Evolutionary conservation across 2,329 filamentous ascomycete genomes (phyloP), one percentile per base, ranked within the genome.

Genomic region (Talaromyces sp.): DNA sequence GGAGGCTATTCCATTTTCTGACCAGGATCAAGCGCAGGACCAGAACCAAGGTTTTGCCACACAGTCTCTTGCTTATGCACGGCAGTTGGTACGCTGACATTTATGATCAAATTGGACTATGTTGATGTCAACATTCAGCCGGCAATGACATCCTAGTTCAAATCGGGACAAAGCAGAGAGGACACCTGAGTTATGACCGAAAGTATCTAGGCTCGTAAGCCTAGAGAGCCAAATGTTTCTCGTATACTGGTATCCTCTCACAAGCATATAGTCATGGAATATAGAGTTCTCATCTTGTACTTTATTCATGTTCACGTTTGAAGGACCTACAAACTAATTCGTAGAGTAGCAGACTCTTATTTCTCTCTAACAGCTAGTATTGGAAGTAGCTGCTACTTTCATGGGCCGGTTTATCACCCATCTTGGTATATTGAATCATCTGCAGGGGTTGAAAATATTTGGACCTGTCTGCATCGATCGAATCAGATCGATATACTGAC

Each of bases 1-100:
- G 48, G 28, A 54, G 31, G 50, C 50, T 54, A 54, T 37, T 35
- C 50, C 50, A 16, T 54, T 54, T 54, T 54, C 3, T 54, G 50
- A 35, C 28, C n/a, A 37, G 31, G 8, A 21, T 18, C 31, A 18
- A n/a, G 50, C 21, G n/a, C n/a, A 37, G 31, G 8, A 21, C 31
- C 31, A 18, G 28, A n/a, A 52, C 23, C 48, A 52, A 33, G n/a
- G n/a, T 9, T 52, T 33, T 33, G 28, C 31, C 48, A 28, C 9
- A 54, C 33, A 54, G 28, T 33, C 3, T 54, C 28, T 33, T 54
- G 28, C 14, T 28, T 33, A 28, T 52, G 25, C 44, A 48, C 9
- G 23, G 2, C 9, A 14, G 23, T 6, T 5, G 4, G 7, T 2
- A 46, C 5, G 4, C 2, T 25, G 39, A 42, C 16, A 42, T 46